Conservation (phyloP, 306 rosid species). For the Citrullus colocynthis region DNA sequence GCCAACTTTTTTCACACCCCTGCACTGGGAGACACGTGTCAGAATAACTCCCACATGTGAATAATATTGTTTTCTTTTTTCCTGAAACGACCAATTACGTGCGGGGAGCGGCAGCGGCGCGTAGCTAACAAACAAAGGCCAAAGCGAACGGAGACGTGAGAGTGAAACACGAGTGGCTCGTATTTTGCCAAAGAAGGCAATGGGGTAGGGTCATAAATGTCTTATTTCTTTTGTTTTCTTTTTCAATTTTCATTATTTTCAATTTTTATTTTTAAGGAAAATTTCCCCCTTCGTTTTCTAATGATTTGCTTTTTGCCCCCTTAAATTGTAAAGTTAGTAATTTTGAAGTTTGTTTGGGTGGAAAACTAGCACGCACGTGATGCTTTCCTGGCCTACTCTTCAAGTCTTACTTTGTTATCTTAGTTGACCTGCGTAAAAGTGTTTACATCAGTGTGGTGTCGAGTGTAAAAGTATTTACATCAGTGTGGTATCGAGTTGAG, state of each 20-base stretch:
- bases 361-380: too few species aligned
- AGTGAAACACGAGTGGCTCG: background rate
- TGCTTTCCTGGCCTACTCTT: too few species aligned
- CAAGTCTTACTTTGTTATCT: too few species aligned
- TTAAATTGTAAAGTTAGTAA: too few species aligned
- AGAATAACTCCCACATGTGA: background rate
- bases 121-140: background rate
- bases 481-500: too few species aligned
- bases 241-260: background rate
- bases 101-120: background rate
- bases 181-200: background rate
- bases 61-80: background rate
- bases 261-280: background rate
- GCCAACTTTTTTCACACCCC: background rate
- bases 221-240: background rate
- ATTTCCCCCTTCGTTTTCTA: background rate
- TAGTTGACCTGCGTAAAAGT: too few species aligned
- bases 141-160: background rate
- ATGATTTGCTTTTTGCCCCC: too few species aligned
- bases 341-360: too few species aligned
- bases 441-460: too few species aligned
- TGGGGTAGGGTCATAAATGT: background rate
- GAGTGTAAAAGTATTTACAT: too few species aligned
- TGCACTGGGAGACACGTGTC: background rate
- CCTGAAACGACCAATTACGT: background rate